Percentiles rank a stretch among this genome's conserved stretches.
These are phyloP conservation scores for Saccharum spontaneum DNA, from an alignment of 176 grass and related monocot genomes.

Conservation along the genomic window DNA sequence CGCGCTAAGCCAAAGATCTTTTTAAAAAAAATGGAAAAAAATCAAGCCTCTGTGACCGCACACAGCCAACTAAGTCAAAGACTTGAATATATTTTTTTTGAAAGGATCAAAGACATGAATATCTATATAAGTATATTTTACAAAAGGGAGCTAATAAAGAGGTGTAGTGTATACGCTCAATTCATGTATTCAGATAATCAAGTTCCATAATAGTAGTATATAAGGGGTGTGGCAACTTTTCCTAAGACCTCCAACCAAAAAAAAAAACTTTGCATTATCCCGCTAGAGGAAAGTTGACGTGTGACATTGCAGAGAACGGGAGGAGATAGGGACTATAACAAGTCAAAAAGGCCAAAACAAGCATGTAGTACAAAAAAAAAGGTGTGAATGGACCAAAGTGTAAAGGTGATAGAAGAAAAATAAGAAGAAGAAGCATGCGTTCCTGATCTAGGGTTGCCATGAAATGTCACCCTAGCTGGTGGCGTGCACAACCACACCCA, in stretches of 20 bases:
- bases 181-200: no score
- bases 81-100: no score
- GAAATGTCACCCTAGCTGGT: not conserved
- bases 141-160: no score
- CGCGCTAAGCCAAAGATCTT: no score
- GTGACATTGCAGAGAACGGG: not conserved
- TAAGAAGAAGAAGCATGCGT: not conserved
- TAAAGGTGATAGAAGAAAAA: not conserved
- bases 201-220: not conserved
- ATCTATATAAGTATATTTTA: no score
- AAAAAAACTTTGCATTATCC: not conserved
- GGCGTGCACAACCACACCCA: not conserved
- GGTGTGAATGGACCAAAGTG: conserved; percentile 3
- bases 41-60: no score
- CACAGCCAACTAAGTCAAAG: no score
- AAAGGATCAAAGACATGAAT: no score
- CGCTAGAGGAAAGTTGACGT: not conserved
- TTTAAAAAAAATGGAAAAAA: no score
- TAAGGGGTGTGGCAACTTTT: not conserved
- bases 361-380: conserved; percentile 36
- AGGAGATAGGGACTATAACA: not conserved
- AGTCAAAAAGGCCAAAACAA: conserved; percentile 35
- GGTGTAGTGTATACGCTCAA: no score
- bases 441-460: not conserved
- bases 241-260: not conserved